Conservation (phyloP, 495 filamentous ascomycete species). For the Daldinia decipiens region DNA sequence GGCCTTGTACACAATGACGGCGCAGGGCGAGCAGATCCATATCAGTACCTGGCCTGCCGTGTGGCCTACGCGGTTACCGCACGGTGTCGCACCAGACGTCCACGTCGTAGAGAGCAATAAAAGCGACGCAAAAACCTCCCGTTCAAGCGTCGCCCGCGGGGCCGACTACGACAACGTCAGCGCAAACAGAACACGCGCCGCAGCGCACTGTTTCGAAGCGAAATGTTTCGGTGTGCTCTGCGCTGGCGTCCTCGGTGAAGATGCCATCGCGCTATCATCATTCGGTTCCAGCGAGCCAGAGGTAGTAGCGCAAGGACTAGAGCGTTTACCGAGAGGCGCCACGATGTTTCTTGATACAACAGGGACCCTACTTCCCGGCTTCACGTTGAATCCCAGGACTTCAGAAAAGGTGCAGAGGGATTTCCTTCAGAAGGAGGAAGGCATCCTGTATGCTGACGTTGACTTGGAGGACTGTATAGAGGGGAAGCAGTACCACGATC, state of each 20-base stretch:
- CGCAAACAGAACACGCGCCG: slow-evolving; percentile 53
- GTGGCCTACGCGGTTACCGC: slow-evolving; percentile 49
- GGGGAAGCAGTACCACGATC: slow-evolving; percentile 59
- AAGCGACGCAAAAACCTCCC: neutral
- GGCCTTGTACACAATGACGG: slow-evolving; percentile 45
- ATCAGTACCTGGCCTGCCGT: slow-evolving; percentile 52
- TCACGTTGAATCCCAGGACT: slow-evolving; percentile 33
- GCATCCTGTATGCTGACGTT: slow-evolving; percentile 56
- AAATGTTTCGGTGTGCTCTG: slow-evolving; percentile 58
- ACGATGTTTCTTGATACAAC: slow-evolving; percentile 56
- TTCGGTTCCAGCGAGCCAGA: slow-evolving; percentile 27
- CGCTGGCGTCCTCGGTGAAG: slow-evolving; percentile 46
- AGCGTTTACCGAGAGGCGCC: slow-evolving; percentile 44
- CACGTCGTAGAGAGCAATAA: slow-evolving; percentile 10
- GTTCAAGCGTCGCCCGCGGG: slow-evolving; percentile 9
- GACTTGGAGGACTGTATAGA: slow-evolving; percentile 54
- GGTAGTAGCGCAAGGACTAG: slow-evolving; percentile 26
- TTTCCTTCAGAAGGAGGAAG: slow-evolving; percentile 51
- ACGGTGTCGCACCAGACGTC: slow-evolving; percentile 14
- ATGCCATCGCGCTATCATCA: slow-evolving; percentile 38
- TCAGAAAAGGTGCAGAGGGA: slow-evolving; percentile 37
- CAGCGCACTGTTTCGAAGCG: slow-evolving; percentile 59
- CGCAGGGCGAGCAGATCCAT: slow-evolving; percentile 46
- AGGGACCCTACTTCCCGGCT: slow-evolving; percentile 45
- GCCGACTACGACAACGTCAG: slow-evolving; percentile 55